Evolutionary conservation across 2,329 filamentous ascomycete genomes (phyloP), one percentile per base, ranked within the genome.

Genomic region (Trichophyton mentagrophytes): DNA sequence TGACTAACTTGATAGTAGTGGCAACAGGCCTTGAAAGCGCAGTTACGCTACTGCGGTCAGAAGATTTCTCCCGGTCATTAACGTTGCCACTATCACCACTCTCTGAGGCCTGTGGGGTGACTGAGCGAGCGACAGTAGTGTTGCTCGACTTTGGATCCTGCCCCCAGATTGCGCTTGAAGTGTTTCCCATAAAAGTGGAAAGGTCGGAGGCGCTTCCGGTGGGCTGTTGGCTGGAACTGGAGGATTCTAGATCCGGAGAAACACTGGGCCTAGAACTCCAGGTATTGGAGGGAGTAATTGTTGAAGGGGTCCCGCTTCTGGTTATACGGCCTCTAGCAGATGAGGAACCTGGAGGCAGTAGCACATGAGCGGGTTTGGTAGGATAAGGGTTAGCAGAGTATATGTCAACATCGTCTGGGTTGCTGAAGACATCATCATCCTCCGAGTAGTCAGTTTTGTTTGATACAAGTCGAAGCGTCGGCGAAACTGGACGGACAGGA

Each of bases 291-390:
- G 27, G 15, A 15, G 27, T 55, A n/a, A 44, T 44, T 44, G 51
- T 55, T 36, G 51, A 55, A 42, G 51, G 47, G 44, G 33, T 44
- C n/a, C 33, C 55, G 22, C n/a, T 25, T 25, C 36, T 25, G 15
- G 40, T 22, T 25, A 42, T 40, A 64, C 42, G 69, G 70, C 27
- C 70, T 66, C 51, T 72, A 71, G n/a, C 20, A 13, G 33, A 38
- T 30, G 22, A 17, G 20, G 40, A 30, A 20, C 40, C 57, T 20
- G n/a, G 57, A 4, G 76, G 76, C 13, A 75, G 64, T 33, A 78
- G 68, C 22, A 78, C 69, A 64, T 78, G 76, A 57, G 75, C 73
- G 15, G 76, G 73, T 61, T 77, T 78, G 11, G 76, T 77, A n/a
- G 76, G 76, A 64, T 75, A 78, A 15, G 76, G 76, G 15, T 72